phyloP scores from a whole-genome alignment of 1,284 basidiomycete genomes.

The Pascua guehoae region DNA sequence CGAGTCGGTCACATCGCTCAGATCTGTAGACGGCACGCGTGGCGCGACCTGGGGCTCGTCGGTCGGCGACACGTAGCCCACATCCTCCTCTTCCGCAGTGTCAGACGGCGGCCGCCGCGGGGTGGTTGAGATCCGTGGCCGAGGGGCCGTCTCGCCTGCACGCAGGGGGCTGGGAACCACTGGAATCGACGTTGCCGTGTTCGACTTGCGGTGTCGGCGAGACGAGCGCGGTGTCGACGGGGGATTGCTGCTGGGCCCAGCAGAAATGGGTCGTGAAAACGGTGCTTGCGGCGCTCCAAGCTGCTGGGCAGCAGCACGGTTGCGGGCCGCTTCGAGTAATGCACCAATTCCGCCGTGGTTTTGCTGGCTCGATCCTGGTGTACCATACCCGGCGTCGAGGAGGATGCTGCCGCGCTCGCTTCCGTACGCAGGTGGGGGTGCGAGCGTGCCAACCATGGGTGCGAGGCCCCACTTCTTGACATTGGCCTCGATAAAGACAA shows the following conservation, averaged over 20 bases:
- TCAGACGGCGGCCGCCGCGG: not conserved
- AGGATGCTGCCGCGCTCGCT: constrained; percentile 90
- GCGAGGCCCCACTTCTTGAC: constrained; percentile 98
- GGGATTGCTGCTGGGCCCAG: not conserved
- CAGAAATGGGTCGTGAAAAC: constrained; percentile 3
- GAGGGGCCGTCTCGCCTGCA: constrained; percentile 22
- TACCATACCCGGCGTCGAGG: constrained; percentile 69
- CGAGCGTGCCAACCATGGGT: constrained; percentile 88
- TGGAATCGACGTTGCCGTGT: constrained; percentile 25
- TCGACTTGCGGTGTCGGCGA: constrained; percentile 29
- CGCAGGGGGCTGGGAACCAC: constrained; percentile 38
- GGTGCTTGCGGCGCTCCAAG: not conserved
- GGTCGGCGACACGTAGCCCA: constrained; percentile 43
- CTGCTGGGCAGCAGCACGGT: constrained; percentile 17
- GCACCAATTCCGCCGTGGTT: constrained; percentile 28
- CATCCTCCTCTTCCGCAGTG: constrained; percentile 4
- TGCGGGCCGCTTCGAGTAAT: constrained; percentile 41
- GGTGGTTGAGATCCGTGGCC: not conserved
- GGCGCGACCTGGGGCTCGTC: constrained; percentile 39
- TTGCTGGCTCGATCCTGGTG: constrained; percentile 28
- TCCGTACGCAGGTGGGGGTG: constrained; percentile 91
- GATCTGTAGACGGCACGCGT: constrained; percentile 23
- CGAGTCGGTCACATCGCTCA: constrained; percentile 25
- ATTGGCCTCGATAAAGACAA: constrained; percentile 96
- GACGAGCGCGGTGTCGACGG: constrained; percentile 15